A percentile compares a stretch with the other conserved stretches of the same genome.
Evolutionary conservation across 2,329 filamentous ascomycete genomes (phyloP).

Genomic region (Xylariaceae sp.): DNA sequence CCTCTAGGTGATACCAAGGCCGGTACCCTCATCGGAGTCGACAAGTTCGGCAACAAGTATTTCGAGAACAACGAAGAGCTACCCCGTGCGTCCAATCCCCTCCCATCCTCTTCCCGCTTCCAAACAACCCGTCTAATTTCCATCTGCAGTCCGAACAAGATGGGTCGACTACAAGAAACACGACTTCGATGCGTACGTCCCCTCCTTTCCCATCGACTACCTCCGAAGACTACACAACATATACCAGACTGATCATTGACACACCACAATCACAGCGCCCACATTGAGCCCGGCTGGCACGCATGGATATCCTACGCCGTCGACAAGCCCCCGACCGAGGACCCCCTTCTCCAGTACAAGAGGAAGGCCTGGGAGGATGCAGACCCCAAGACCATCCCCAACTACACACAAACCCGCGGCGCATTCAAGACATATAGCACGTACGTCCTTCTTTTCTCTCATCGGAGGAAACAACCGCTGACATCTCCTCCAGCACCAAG

Average conservation of each 20-base stretch:
- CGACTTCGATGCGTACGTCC: slow-evolving; percentile 70
- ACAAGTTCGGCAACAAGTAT: slow-evolving; percentile 95
- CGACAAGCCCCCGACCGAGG: slow-evolving; percentile 77
- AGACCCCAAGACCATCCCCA: slow-evolving; percentile 64
- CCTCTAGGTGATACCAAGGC: slow-evolving; percentile 99
- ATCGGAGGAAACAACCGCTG: slow-evolving; percentile 7
- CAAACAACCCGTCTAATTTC: background rate
- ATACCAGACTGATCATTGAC: slow-evolving; percentile 12
- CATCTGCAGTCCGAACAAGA: slow-evolving; percentile 72
- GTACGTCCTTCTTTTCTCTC: slow-evolving; percentile 53
- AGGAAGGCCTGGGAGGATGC: slow-evolving; percentile 72
- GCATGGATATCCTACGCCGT: slow-evolving; percentile 95
- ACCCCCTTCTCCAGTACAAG: slow-evolving; percentile 65
- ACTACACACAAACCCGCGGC: slow-evolving; percentile 68
- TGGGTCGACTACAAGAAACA: slow-evolving; percentile 96
- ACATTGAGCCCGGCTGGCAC: slow-evolving; percentile 96
- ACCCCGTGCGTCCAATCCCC: slow-evolving; percentile 59
- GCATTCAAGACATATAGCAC: slow-evolving; percentile 94
- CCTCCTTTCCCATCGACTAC: background rate
- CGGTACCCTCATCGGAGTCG: slow-evolving; percentile 76
- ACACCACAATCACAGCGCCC: slow-evolving; percentile 46
- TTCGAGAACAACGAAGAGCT: slow-evolving; percentile 95
- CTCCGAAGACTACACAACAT: too few relatives aligned
- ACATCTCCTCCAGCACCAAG: slow-evolving; percentile 42
- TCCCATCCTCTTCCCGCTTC: background rate